Conservation (phyloP, 2,329 filamentous ascomycete genomes). For the Fusarium neocosmosporiellum region DNA sequence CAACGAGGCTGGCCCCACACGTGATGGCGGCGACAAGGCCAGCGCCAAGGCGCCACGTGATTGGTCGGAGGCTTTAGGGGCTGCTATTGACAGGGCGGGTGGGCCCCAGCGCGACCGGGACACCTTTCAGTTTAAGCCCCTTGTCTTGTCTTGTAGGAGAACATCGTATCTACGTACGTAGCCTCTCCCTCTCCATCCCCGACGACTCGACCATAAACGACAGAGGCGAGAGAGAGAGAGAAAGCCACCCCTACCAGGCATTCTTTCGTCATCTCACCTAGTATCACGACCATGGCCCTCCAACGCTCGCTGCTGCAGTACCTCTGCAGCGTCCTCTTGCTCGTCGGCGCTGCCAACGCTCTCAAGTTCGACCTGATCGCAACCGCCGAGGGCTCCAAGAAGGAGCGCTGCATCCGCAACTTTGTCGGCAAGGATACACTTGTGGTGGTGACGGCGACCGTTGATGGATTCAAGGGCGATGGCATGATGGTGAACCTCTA, state of each 20-base stretch:
- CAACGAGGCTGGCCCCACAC: constrained; percentile 47
- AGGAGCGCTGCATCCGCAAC: constrained; percentile 94
- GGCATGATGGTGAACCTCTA: constrained; percentile 95
- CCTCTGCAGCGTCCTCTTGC: constrained; percentile 67
- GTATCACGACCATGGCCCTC: constrained; percentile 57
- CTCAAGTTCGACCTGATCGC: constrained; percentile 95
- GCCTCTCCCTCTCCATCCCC: constrained; percentile 34
- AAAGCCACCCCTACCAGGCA: neutral
- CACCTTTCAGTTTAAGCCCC: constrained; percentile 47
- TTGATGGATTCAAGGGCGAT: constrained; percentile 88
- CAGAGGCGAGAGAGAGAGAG: constrained; percentile 22
- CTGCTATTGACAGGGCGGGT: constrained; percentile 23
- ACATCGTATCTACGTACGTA: constrained; percentile 32
- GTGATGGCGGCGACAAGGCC: constrained; percentile 43
- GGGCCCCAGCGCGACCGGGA: constrained; percentile 43
- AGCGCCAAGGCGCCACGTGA: constrained; percentile 26
- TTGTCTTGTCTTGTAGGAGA: constrained; percentile 30
- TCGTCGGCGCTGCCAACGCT: constrained; percentile 68
- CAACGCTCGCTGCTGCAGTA: constrained; percentile 66
- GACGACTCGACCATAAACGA: constrained; percentile 1
- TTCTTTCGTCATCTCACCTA: neutral
- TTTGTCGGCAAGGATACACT: constrained; percentile 93
- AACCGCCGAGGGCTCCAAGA: constrained; percentile 66
- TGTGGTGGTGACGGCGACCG: constrained; percentile 92
- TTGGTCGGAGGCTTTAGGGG: constrained; percentile 28